Conservation (phyloP, 2,329 filamentous ascomycete genomes). For the Biscogniauxia sp. region DNA sequence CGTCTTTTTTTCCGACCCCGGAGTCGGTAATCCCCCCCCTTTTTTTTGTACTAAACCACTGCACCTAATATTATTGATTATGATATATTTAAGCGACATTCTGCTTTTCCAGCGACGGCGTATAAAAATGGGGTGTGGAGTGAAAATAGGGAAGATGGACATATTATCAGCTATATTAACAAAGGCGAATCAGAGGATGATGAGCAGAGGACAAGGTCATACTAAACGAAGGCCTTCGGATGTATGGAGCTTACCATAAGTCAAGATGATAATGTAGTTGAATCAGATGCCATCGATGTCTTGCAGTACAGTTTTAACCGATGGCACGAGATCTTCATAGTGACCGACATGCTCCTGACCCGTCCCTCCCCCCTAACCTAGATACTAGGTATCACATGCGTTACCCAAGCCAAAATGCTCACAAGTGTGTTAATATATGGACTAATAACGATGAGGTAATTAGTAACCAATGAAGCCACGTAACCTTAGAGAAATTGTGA, state of each 20-base stretch:
- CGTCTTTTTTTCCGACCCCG: slow-evolving; percentile 4
- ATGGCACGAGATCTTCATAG: too few relatives aligned
- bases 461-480: background rate
- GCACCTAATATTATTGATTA: slow-evolving; percentile 14
- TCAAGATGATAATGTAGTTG: slow-evolving; percentile 13
- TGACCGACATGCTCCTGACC: background rate
- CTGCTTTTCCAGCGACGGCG: slow-evolving; percentile 19
- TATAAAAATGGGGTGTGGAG: slow-evolving; percentile 17
- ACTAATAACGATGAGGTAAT: background rate
- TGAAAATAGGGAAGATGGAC: slow-evolving; percentile 4
- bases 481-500: background rate
- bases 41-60: background rate
- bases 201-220: background rate
- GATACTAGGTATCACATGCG: background rate
- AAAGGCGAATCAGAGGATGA: slow-evolving; percentile 7
- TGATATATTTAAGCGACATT: slow-evolving; percentile 1
- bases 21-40: slow-evolving; percentile 8
- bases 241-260: slow-evolving; percentile 11
- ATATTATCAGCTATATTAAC: background rate
- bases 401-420: background rate
- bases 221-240: slow-evolving; percentile 6
- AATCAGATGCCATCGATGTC: too few relatives aligned
- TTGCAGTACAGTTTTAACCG: too few relatives aligned
- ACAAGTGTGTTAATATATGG: background rate
- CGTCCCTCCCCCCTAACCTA: too few relatives aligned